Evolutionary conservation across 2,329 filamentous ascomycete species (phyloP).

Genomic region (Hypoxylon sp.): DNA sequence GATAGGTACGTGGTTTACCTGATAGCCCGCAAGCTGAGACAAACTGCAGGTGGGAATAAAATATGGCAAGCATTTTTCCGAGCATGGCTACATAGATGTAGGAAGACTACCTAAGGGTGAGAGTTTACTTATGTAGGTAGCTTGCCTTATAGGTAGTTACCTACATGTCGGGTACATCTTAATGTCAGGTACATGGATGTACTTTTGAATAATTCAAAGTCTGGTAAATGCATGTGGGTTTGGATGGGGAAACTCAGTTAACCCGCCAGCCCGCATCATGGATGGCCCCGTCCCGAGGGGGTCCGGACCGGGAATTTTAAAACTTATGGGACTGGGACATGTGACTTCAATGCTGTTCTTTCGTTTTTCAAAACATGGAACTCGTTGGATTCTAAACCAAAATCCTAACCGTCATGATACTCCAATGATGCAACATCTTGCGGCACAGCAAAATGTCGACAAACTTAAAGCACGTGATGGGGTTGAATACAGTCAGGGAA

Average conservation of each 20-base stretch:
- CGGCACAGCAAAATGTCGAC: conserved; percentile 35
- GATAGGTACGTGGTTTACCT: too few relatives aligned
- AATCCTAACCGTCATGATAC: conserved; percentile 38
- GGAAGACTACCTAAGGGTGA: too few relatives aligned
- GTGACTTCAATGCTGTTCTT: conserved; percentile 3
- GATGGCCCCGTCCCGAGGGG: not conserved
- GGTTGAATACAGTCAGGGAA: not conserved
- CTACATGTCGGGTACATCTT: not conserved
- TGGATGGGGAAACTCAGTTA: not conserved
- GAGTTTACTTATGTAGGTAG: not conserved
- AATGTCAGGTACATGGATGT: not conserved
- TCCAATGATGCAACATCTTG: conserved; percentile 37
- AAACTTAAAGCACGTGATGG: conserved; percentile 18
- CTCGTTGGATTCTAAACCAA: conserved; percentile 27
- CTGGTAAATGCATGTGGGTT: too few relatives aligned
- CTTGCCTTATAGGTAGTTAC: not conserved
- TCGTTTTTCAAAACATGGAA: conserved; percentile 20
- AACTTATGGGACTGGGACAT: conserved; percentile 10
- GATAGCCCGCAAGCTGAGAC: too few relatives aligned
- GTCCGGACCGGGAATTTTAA: not conserved
- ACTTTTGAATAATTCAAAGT: not conserved
- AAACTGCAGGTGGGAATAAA: too few relatives aligned
- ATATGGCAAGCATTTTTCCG: too few relatives aligned
- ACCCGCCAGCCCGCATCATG: not conserved
- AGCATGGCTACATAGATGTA: too few relatives aligned